These are phyloP conservation scores for Begonia loranthoides DNA, from an alignment of 306 rosid genomes.

Conservation along the genomic window DNA sequence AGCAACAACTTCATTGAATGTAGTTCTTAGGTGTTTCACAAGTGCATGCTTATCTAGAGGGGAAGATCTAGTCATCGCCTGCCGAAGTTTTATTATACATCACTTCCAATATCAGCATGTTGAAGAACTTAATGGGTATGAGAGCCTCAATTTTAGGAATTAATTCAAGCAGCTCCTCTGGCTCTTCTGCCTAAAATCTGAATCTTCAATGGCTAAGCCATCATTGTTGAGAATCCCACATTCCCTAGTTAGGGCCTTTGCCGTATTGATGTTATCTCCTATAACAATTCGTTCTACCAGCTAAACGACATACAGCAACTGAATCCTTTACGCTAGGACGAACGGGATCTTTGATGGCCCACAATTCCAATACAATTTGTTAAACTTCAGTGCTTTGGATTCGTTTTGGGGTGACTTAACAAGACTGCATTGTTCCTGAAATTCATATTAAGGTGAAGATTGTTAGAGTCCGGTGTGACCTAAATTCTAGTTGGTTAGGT, in stretches of 20 bases:
- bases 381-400: too few species aligned
- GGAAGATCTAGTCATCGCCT: slow-evolving; percentile 95
- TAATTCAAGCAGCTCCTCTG: slow-evolving; percentile 40
- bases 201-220: slow-evolving; percentile 85
- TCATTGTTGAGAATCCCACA: slow-evolving; percentile 79
- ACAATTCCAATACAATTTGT: slow-evolving; percentile 49
- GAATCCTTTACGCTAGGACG: slow-evolving; percentile 78
- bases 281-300: slow-evolving; percentile 89
- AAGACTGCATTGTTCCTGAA: too few species aligned
- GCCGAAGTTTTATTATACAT: slow-evolving; percentile 7
- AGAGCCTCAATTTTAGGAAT: slow-evolving; percentile 72
- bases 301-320: slow-evolving; percentile 59
- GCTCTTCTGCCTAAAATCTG: slow-evolving; percentile 51
- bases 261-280: slow-evolving; percentile 89
- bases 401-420: too few species aligned
- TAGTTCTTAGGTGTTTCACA: slow-evolving; percentile 49
- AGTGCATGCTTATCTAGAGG: slow-evolving; percentile 86
- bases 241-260: slow-evolving; percentile 89
- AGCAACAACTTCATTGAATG: slow-evolving; percentile 68
- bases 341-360: slow-evolving; percentile 87
- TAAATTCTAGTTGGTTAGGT: too few species aligned
- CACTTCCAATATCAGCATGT: too few species aligned
- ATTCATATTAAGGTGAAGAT: too few species aligned
- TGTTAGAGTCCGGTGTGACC: too few species aligned
- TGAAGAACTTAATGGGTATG: too few species aligned